Base-by-base conservation (phyloP, 2,329 filamentous ascomycete species). In the Alternaria incomplexa region DNA sequence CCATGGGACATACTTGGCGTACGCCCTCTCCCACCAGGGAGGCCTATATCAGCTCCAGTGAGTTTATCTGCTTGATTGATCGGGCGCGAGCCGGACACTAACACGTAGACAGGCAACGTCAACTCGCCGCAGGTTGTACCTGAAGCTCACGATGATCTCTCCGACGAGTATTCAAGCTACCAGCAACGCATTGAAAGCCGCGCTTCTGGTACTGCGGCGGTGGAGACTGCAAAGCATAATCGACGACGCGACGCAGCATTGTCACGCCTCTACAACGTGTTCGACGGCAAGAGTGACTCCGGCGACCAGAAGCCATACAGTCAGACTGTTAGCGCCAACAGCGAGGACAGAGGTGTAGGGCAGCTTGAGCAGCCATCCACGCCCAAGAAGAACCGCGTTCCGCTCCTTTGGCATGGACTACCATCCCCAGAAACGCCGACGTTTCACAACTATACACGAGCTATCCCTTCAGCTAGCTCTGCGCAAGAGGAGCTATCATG, bases 21-120 rank as follows among this genome's bases (percentile, higher is more conserved):
- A 70, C 63, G 10, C 67, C 67, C 1, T 70, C 67, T n/a, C 67
- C 66, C 0, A 28, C 2, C 9, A 54, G 36, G 2, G 56, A 59
- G n/a, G 3, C 20, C 0, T 57, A 66, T 15, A 43, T 61, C 0
- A 54, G 25, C 11, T 55, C 57, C 1, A 60, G 67, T 68, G 52
- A 58, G 58, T 51, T 15, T 9, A 8, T 5, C n/a, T 4, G 17
- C 1, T 10, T 4, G 0, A 15, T 6, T 0, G 3, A 6, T 1
- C 7, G 45, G 8, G 7, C 11, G 8, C 4, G 20, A 12, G 2
- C 20, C 15, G 59, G 8, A 55, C 20, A 48, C 20, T 17, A 11
- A 26, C 3, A 3, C 1, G 5, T 11, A 17, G 3, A 7, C 23
- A 69, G 64, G 52, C 28, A 45, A 61, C 15, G 46, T 54, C 1